Evolutionary conservation across 2,329 filamentous ascomycete genomes (phyloP), one percentile per base, ranked within the genome.

Genomic region (Exophiala calicioides): DNA sequence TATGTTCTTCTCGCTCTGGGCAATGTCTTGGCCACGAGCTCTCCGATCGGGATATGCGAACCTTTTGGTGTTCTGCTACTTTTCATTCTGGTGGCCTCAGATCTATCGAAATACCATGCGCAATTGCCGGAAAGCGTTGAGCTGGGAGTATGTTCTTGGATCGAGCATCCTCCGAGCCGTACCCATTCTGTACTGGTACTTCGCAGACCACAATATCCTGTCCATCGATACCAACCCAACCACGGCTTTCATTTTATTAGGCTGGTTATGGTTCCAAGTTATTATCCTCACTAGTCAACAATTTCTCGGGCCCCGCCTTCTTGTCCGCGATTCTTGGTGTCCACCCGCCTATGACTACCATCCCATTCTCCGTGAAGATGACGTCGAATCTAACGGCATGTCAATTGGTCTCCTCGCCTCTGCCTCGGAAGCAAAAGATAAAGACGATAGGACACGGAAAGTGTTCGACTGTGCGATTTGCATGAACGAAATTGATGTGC

Each of bases 401-500:
- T 90, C 90, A 0, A 87, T 95, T 47, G 89, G 90, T 1, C 75
- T 75, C 8, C 77, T 89, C 12, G 74, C 80, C 13, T 71, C 68
- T 4, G 69, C 72, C 32, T 52, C 57, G 18, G 55, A 67, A 4
- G 59, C 65, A 27, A 65, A 60, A 29, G 66, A 67, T 21, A 53
- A 55, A 42, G 60, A 51, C 20, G 59, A 50, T 31, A 77, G 76
- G 50, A 76, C 80, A 66, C 78, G 74, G 60, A 77, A 76, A 29
- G 63, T 79, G 1, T 93, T 95, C 50, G 90, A 97, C 70, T 98
- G 93, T 67, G 89, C 90, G 13, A 96, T 98, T 57, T 98, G 93
- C 65, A 86, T 91, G 69, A 90, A 95, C 68, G 78, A 86, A 34
- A 82, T 98, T 13, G 89, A 96, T 65, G 89, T 97, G 2, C 88